Percentiles rank a stretch among this genome's conserved stretches.
phyloP scores from a whole-genome alignment of 495 filamentous ascomycete genomes.

The Hapsidospora chrysogenum region DNA sequence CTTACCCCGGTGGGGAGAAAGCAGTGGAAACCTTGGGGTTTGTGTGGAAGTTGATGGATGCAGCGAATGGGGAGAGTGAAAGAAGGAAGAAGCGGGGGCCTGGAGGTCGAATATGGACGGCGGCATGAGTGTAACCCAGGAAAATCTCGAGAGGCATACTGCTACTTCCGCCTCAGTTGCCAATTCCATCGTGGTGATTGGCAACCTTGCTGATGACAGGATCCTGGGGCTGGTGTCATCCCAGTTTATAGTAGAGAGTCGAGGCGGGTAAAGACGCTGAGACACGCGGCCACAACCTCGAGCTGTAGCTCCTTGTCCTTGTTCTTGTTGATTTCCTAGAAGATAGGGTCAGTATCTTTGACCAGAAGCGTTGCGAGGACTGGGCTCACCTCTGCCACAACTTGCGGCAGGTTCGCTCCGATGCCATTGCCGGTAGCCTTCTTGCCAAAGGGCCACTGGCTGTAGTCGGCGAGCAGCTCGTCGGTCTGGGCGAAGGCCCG shows the following conservation, averaged over 20 bases:
- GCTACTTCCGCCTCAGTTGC: too few relatives aligned
- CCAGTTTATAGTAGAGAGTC: constrained; percentile 46
- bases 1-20: too few relatives aligned
- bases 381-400: constrained; percentile 47
- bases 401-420: constrained; percentile 86
- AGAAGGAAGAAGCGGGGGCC: too few relatives aligned
- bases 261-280: constrained; percentile 92
- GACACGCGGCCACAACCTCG: constrained; percentile 89
- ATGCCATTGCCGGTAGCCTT: constrained; percentile 62
- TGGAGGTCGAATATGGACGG: too few relatives aligned
- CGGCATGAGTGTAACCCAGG: too few relatives aligned
- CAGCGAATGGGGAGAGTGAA: too few relatives aligned
- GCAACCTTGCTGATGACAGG: too few relatives aligned
- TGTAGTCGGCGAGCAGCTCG: constrained; percentile 87
- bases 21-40: too few relatives aligned
- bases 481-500: constrained; percentile 93
- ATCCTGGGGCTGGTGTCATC: too few relatives aligned
- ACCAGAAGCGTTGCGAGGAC: neutral
- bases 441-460: constrained; percentile 87
- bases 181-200: too few relatives aligned
- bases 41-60: too few relatives aligned
- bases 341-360: neutral
- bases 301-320: constrained; percentile 91
- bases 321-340: constrained; percentile 53
- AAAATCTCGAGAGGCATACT: too few relatives aligned